Base-by-base conservation (phyloP, 352 stramenopile genomes). In the Phytopythium aichiense region DNA sequence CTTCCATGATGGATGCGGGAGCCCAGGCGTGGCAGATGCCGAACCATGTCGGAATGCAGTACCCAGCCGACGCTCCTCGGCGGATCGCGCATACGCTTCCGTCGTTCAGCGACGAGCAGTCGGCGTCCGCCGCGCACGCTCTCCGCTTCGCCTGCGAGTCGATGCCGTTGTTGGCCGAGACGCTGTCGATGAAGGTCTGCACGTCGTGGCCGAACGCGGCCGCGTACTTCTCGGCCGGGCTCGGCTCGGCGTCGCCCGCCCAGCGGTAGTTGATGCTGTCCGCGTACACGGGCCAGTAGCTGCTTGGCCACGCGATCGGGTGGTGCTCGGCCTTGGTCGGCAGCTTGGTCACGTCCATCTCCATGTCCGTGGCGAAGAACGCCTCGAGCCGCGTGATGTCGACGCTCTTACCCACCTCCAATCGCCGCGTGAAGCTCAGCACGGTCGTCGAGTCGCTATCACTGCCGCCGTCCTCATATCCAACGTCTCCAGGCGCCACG, bases 201-300 rank as follows among this genome's bases (percentile, higher is more conserved):
- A 55, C 49, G 51, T 87, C 76, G 60, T 81, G 70, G 2, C 76
- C 71, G 56, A 85, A 87, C 35, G 73, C 66, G 7, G 45, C 65
- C 15, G 74, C 78, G 64, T 87, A 87, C 65, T 84, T 84, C 49
- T 85, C 76, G 0, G 76, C 65, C 8, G 78, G 66, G 55, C 78
- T 84, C 20, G 65, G 64, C 40, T 68, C 59, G 30, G 53, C 58
- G 25, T 75, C 72, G 15, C 65, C 60, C 4, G 59, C 40, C 79
- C 79, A 91, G 33, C 58, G 54, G 63, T 78, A 81, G 55, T 89
- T 89, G 62, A 91, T 82, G 45, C 77, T 79, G 67, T 91, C 80
- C 20, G 72, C 67, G 59, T 76, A 88, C 52, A 75, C 58, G 1
- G 81, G 79, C 81, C 81, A 91, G 66, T 89, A 91, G 67, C 81